Conservation (phyloP, 2,329 filamentous ascomycete species). For the Fusarium longipes region DNA sequence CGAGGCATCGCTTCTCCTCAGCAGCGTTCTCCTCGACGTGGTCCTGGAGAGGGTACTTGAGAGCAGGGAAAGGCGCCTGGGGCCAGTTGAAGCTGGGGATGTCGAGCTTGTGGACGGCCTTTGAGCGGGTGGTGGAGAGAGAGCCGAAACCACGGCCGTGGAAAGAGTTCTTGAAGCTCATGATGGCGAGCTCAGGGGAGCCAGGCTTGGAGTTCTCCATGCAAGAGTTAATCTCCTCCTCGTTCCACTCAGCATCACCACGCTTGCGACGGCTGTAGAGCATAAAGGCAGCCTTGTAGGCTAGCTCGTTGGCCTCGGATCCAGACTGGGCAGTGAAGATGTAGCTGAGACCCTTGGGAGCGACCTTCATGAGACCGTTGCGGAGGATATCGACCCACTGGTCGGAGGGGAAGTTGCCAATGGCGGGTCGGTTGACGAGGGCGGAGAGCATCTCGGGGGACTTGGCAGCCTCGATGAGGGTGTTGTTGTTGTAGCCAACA, state of each 20-base stretch:
- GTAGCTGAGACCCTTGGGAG: constrained; percentile 79
- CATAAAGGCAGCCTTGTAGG: constrained; percentile 90
- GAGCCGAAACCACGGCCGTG: constrained; percentile 84
- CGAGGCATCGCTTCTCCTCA: constrained; percentile 78
- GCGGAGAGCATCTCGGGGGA: constrained; percentile 78
- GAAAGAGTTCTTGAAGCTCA: constrained; percentile 83
- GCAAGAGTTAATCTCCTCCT: constrained; percentile 72
- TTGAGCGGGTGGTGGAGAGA: constrained; percentile 82
- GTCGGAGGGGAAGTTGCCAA: constrained; percentile 83
- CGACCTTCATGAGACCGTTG: constrained; percentile 76
- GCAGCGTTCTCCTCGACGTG: constrained; percentile 74
- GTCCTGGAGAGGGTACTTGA: constrained; percentile 81
- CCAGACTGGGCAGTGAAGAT: constrained; percentile 85
- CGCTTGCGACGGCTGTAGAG: constrained; percentile 78
- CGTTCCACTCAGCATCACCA: constrained; percentile 76
- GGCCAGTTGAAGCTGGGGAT: constrained; percentile 92
- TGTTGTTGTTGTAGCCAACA: constrained; percentile 83
- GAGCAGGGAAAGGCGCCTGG: constrained; percentile 80
- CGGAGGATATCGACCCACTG: constrained; percentile 79
- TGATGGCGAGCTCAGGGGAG: constrained; percentile 78
- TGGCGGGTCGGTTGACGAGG: constrained; percentile 81
- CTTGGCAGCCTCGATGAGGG: constrained; percentile 71
- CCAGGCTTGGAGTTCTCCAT: constrained; percentile 81
- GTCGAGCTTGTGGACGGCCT: constrained; percentile 87
- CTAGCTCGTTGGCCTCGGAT: constrained; percentile 85